A percentile compares a stretch with the other conserved stretches of the same genome.
These are phyloP conservation scores for Boletus sensibilis DNA, from an alignment of 768 basidiomycete species.

Conservation along the genomic window DNA sequence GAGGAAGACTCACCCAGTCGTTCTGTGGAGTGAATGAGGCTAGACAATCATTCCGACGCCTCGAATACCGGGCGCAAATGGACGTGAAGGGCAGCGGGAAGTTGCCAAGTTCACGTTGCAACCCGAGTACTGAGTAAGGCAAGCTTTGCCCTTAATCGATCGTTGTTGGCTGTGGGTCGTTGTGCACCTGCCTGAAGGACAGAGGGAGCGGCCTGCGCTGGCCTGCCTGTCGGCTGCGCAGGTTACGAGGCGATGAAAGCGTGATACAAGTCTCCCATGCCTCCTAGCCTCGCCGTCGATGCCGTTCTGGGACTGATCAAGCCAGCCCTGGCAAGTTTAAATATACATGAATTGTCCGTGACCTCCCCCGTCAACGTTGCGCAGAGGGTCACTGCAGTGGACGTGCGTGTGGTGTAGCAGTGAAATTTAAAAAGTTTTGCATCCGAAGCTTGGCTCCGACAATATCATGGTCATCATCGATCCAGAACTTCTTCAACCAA, in stretches of 20 bases:
- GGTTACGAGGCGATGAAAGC: constrained; percentile 4
- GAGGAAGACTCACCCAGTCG: constrained; percentile 17
- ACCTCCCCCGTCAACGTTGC: neutral
- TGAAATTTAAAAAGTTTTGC: neutral
- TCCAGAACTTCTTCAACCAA: constrained; percentile 6
- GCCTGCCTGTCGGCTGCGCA: constrained; percentile 11
- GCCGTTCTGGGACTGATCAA: constrained; percentile 2
- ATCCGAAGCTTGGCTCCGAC: neutral
- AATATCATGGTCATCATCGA: constrained; percentile 3
- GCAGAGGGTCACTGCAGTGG: neutral
- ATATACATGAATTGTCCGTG: neutral
- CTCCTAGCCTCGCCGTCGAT: constrained; percentile 7
- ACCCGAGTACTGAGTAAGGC: constrained; percentile 15
- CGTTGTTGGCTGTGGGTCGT: constrained; percentile 6
- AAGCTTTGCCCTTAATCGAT: constrained; percentile 17
- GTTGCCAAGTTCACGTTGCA: constrained; percentile 16
- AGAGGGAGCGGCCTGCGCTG: constrained; percentile 7
- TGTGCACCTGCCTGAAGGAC: constrained; percentile 2
- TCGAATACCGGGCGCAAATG: constrained; percentile 12
- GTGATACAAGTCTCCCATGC: constrained; percentile 7
- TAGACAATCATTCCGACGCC: constrained; percentile 22
- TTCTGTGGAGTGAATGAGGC: constrained; percentile 11
- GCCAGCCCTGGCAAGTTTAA: neutral
- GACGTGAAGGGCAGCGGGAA: constrained; percentile 19
- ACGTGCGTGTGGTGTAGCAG: neutral